A percentile compares a stretch with the other conserved stretches of the same genome.
These are phyloP conservation scores for Trametes polyzona DNA, from an alignment of 1,284 basidiomycete species.

Conservation along the genomic window DNA sequence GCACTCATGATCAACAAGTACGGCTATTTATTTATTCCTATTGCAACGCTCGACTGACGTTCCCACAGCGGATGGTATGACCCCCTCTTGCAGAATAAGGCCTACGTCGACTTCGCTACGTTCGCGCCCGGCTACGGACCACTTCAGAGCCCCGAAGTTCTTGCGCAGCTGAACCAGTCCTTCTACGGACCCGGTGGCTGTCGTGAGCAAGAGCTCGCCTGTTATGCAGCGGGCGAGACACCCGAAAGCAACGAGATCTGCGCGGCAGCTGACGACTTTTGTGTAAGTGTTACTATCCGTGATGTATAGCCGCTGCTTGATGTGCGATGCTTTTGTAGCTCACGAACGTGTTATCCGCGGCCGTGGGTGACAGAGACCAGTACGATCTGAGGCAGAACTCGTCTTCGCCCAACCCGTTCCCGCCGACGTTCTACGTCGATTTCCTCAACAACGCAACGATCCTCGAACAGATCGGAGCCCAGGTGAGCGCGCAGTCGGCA, in stretches of 20 bases:
- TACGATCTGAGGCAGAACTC: slow-evolving; percentile 63
- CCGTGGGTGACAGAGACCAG: slow-evolving; percentile 54
- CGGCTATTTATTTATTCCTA: neutral
- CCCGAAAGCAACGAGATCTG: slow-evolving; percentile 53
- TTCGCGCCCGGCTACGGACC: slow-evolving; percentile 68
- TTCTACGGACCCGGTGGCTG: slow-evolving; percentile 56
- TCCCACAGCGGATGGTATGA: slow-evolving; percentile 64
- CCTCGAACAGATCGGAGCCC: slow-evolving; percentile 52
- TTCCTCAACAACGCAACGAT: slow-evolving; percentile 46
- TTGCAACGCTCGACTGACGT: neutral
- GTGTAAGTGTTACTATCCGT: slow-evolving; percentile 43
- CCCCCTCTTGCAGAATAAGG: slow-evolving; percentile 62
- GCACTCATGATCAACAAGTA: slow-evolving; percentile 48
- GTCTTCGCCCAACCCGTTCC: slow-evolving; percentile 49
- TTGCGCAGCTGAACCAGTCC: slow-evolving; percentile 50
- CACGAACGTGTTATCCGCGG: slow-evolving; percentile 51
- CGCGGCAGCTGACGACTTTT: slow-evolving; percentile 54
- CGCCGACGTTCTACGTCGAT: slow-evolving; percentile 56
- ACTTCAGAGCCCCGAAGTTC: slow-evolving; percentile 50
- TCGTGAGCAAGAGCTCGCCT: slow-evolving; percentile 53
- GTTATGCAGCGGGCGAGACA: slow-evolving; percentile 54
- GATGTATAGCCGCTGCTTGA: too few relatives aligned
- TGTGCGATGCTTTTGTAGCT: too few relatives aligned
- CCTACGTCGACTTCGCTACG: slow-evolving; percentile 62
- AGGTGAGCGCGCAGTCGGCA: too few relatives aligned